Conservation (phyloP, 768 basidiomycete species). For the Austroboletus eburneus region DNA sequence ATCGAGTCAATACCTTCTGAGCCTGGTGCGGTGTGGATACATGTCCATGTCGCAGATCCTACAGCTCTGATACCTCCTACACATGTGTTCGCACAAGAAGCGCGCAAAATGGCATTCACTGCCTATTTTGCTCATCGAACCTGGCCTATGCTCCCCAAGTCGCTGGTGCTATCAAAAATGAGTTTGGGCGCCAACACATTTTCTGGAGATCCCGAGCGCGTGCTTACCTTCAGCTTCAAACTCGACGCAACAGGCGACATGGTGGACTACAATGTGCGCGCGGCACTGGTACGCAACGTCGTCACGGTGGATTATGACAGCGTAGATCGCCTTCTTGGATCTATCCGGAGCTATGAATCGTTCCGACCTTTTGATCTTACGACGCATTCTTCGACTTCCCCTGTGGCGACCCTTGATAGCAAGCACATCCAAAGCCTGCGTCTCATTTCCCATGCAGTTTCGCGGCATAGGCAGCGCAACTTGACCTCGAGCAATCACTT, state of each 20-base stretch:
- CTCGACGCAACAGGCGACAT: slow-evolving; percentile 61
- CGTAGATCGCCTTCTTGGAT: slow-evolving; percentile 52
- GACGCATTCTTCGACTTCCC: background rate
- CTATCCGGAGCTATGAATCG: slow-evolving; percentile 5
- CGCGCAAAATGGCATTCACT: slow-evolving; percentile 47
- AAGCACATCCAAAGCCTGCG: slow-evolving; percentile 28
- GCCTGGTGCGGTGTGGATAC: slow-evolving; percentile 69
- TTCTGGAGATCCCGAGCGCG: slow-evolving; percentile 44
- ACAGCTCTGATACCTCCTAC: slow-evolving; percentile 71
- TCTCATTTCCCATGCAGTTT: slow-evolving; percentile 28
- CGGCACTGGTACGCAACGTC: slow-evolving; percentile 73
- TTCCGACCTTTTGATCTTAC: slow-evolving; percentile 21
- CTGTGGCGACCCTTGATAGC: slow-evolving; percentile 6
- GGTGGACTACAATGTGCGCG: slow-evolving; percentile 61
- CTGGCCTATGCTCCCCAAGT: slow-evolving; percentile 69
- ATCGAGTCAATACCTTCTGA: slow-evolving; percentile 63
- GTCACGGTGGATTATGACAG: slow-evolving; percentile 58
- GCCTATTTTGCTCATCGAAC: slow-evolving; percentile 64
- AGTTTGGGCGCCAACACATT: slow-evolving; percentile 41
- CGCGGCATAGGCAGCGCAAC: slow-evolving; percentile 22
- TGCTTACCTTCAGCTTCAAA: slow-evolving; percentile 78
- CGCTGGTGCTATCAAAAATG: slow-evolving; percentile 45
- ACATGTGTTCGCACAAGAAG: slow-evolving; percentile 57
- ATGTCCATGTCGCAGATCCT: slow-evolving; percentile 92
- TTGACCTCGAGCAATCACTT: slow-evolving; percentile 21